Evolutionary conservation across 1,139 yeast species (phyloP).

Genomic region (Blastobotrys arbuscula): DNA sequence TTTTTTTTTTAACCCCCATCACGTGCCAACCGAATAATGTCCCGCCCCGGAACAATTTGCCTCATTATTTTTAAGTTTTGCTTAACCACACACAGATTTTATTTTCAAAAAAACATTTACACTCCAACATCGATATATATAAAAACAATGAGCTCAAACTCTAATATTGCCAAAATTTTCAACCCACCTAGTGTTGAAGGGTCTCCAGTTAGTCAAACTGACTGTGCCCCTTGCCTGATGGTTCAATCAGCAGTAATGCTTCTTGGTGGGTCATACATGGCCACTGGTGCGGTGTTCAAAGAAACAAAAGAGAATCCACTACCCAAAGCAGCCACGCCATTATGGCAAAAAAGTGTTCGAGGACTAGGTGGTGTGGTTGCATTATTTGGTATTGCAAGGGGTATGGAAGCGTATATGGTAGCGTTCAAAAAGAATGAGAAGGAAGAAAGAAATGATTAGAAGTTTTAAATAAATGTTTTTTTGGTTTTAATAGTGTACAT

Average conservation of each 20-base stretch:
- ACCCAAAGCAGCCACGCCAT: slow-evolving; percentile 38
- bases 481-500: neutral
- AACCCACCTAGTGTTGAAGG: slow-evolving; percentile 46
- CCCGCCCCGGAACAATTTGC: too few relatives aligned
- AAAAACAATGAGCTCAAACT: slow-evolving; percentile 18
- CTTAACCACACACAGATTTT: too few relatives aligned
- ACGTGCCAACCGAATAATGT: too few relatives aligned
- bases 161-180: slow-evolving; percentile 57
- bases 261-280: slow-evolving; percentile 56
- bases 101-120: too few relatives aligned
- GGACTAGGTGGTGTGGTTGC: slow-evolving; percentile 48
- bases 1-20: too few relatives aligned
- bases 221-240: slow-evolving; percentile 58
- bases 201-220: slow-evolving; percentile 20
- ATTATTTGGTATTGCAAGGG: slow-evolving; percentile 52
- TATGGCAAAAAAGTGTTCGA: slow-evolving; percentile 56
- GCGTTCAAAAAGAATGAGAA: neutral
- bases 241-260: slow-evolving; percentile 53
- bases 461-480: neutral
- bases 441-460: neutral
- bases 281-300: slow-evolving; percentile 47
- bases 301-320: slow-evolving; percentile 33
- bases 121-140: too few relatives aligned
- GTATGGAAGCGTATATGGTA: slow-evolving; percentile 44
- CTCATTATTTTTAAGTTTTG: too few relatives aligned